Conservation (phyloP, 208 protist species). For the Tritrichomonas musculus region DNA sequence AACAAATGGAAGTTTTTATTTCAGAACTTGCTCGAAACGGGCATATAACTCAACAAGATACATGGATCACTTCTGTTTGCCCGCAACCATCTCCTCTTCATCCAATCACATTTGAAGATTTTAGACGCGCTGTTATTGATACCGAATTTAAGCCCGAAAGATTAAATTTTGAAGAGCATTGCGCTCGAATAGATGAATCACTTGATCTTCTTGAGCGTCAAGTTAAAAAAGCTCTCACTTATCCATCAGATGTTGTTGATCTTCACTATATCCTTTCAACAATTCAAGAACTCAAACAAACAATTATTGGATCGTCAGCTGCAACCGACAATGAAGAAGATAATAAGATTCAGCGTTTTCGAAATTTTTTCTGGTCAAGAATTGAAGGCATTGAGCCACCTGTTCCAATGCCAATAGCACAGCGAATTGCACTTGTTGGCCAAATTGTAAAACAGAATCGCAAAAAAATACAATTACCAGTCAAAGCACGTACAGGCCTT, state of each 20-base stretch:
- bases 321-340: not conserved
- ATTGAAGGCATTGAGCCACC: constrained; percentile 6
- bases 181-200: not conserved
- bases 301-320: not conserved
- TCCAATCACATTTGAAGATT: not conserved
- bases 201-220: not conserved
- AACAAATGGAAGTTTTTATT: not conserved
- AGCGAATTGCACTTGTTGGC: not conserved
- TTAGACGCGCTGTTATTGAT: not conserved
- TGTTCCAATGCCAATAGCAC: not conserved
- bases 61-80: not conserved
- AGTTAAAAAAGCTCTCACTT: not conserved
- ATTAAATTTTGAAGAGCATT: not conserved
- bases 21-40: not conserved
- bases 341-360: not conserved
- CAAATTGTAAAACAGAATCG: not conserved
- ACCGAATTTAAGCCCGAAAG: not conserved
- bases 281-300: constrained; percentile 6
- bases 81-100: not conserved
- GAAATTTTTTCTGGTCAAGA: not conserved
- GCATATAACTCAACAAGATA: constrained; percentile 10
- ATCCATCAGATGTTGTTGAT: constrained; percentile 17
- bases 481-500: not conserved
- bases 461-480: not conserved
- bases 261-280: not conserved